A percentile compares a stretch with the other conserved stretches of the same genome.
These are phyloP conservation scores for Candida boidinii DNA, from an alignment of 805 yeast species.

Conservation along the genomic window DNA sequence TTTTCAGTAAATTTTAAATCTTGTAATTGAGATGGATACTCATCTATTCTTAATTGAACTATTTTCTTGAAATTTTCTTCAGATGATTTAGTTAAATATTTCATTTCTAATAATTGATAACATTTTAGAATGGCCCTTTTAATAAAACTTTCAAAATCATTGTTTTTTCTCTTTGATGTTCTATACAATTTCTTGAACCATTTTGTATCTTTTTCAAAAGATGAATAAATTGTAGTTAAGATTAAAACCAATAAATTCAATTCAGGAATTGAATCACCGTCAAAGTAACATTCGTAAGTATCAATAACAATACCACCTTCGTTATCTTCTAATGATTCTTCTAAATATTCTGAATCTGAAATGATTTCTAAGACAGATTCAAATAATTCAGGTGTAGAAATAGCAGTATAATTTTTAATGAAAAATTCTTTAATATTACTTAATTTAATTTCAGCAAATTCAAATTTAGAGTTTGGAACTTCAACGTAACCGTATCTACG, in stretches of 20 bases:
- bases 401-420: constrained; percentile 14
- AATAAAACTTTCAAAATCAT: constrained; percentile 26
- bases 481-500: constrained; percentile 92
- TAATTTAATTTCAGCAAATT: constrained; percentile 70
- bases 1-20: constrained; percentile 10
- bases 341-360: constrained; percentile 23
- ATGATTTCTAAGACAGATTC: constrained; percentile 31
- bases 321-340: constrained; percentile 20
- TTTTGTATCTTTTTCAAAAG: constrained; percentile 20
- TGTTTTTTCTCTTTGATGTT: constrained; percentile 6
- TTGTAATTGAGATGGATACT: constrained; percentile 34
- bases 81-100: constrained; percentile 33
- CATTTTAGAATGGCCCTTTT: constrained; percentile 50
- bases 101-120: constrained; percentile 48
- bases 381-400: constrained; percentile 24
- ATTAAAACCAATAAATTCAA: constrained; percentile 44
- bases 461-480: constrained; percentile 56
- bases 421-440: constrained; percentile 31
- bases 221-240: constrained; percentile 29
- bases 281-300: constrained; percentile 51
- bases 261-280: constrained; percentile 57
- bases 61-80: constrained; percentile 24
- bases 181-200: constrained; percentile 23
- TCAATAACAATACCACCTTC: constrained; percentile 36
- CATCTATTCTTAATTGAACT: constrained; percentile 26